Evolutionary conservation across 2,329 filamentous ascomycete genomes (phyloP), one percentile per base, ranked within the genome.

Genomic region (Sporothrix protearum): DNA sequence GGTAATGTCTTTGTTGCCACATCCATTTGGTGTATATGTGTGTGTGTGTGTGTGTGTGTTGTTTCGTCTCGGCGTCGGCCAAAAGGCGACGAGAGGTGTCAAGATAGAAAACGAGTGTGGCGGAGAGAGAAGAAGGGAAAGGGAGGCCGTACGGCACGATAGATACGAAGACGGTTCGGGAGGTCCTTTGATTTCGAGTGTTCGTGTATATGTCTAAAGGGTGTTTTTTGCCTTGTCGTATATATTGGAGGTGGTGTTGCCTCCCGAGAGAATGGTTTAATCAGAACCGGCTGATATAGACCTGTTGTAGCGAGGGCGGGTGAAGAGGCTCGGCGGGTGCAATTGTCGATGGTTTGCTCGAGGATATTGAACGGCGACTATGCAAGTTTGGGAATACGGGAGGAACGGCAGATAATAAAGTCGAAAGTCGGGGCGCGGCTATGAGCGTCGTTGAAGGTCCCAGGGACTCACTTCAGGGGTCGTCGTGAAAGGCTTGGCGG

Each of bases 21-120:
- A 53, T 76, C 75, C 75, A 76, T 76, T 57, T 28, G 63, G 42
- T 16, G 22, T 59, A 25, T 42, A 42, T 33, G n/a, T 47, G 28
- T 47, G 28, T 63, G 12, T 8, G 22, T n/a, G 19, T 42, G 36
- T 30, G 42, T 33, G 14, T 36, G 36, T 33, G 42, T 55, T 6
- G 10, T 14, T 14, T 25, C 36, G 25, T 59, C 33, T 22, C 55
- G 14, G 5, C 30, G 47, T n/a, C 57, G 25, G 16, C 39, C 33
- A 25, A 67, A 28, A 64, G 66, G 55, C 57, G 53, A 71, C 63
- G 25, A 68, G 53, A 61, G 57, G 57, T 63, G 57, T 39, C 16
- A 22, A 28, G 22, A n/a, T n/a, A n/a, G n/a, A n/a, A 33, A 49
- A 33, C 25, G 16, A 28, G 25, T 19, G 57, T 16, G 33, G 36